Evolutionary conservation across 2,329 filamentous ascomycete genomes (phyloP).

Genomic region (Zymoseptoria passerinii): DNA sequence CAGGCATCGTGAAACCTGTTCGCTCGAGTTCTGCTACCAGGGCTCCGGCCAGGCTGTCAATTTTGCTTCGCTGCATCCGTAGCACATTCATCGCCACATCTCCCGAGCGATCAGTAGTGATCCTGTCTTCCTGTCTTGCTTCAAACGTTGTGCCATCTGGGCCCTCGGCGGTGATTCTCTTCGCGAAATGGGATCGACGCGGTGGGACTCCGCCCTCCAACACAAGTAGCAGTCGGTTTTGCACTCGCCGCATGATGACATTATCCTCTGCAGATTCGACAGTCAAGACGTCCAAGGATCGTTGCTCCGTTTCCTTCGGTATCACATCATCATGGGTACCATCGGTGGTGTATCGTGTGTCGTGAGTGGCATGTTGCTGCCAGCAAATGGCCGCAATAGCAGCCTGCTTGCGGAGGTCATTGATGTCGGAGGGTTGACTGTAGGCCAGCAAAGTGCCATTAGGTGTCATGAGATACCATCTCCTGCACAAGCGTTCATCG

Average conservation of each 20-base stretch:
- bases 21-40: slow-evolving; percentile 38
- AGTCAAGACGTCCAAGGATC: slow-evolving; percentile 36
- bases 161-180: slow-evolving; percentile 39
- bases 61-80: slow-evolving; percentile 42
- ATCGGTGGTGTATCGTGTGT: slow-evolving; percentile 3
- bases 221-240: slow-evolving; percentile 40
- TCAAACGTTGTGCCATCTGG: slow-evolving; percentile 28
- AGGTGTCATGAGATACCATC: slow-evolving; percentile 42
- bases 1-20: slow-evolving; percentile 42
- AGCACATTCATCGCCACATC: slow-evolving; percentile 31
- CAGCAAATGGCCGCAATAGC: slow-evolving; percentile 42
- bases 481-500: slow-evolving; percentile 35
- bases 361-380: slow-evolving; percentile 35
- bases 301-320: slow-evolving; percentile 9
- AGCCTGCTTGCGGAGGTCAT: slow-evolving; percentile 42
- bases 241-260: slow-evolving; percentile 39
- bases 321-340: slow-evolving; percentile 14
- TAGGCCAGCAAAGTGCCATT: slow-evolving; percentile 45
- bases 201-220: slow-evolving; percentile 42
- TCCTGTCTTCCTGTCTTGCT: slow-evolving; percentile 5
- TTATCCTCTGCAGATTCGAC: slow-evolving; percentile 41
- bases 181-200: slow-evolving; percentile 27
- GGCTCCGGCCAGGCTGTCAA: slow-evolving; percentile 39
- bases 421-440: slow-evolving; percentile 41
- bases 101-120: slow-evolving; percentile 9